A percentile compares a stretch with the other conserved stretches of the same genome.
These are phyloP conservation scores for Colletotrichum liaoningense DNA, from an alignment of 2,329 filamentous ascomycete species.

Conservation along the genomic window DNA sequence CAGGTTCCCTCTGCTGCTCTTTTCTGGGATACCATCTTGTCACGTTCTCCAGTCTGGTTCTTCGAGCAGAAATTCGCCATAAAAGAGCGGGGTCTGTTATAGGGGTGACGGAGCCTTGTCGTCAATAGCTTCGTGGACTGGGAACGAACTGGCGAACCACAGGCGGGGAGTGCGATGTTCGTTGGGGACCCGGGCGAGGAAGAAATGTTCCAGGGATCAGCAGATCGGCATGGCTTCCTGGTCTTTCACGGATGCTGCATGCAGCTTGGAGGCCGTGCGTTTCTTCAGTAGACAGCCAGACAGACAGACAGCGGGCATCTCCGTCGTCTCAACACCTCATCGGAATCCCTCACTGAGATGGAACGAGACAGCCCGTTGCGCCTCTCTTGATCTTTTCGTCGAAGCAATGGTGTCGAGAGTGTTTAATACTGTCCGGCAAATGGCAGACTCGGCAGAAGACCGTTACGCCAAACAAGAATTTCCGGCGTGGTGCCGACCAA, in stretches of 20 bases:
- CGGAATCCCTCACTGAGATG: background rate
- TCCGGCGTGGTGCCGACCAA: background rate
- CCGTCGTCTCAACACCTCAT: background rate
- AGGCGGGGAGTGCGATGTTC: background rate
- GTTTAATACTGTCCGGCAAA: background rate
- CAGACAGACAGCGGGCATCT: background rate
- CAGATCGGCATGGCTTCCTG: background rate
- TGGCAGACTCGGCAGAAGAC: background rate
- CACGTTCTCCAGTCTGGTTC: background rate
- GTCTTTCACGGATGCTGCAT: conserved; percentile 3
- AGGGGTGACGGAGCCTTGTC: background rate
- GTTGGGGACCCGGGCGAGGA: background rate
- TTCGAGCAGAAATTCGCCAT: conserved; percentile 1
- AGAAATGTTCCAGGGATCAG: conserved; percentile 8
- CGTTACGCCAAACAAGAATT: background rate
- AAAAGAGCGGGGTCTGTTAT: conserved; percentile 5
- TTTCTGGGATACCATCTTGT: background rate
- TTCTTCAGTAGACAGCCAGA: background rate
- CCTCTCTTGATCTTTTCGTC: background rate
- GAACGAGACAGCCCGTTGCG: background rate
- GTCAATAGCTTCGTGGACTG: background rate
- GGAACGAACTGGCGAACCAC: background rate
- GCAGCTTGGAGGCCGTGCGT: conserved; percentile 9
- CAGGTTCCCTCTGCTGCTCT: background rate
- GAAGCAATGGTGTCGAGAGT: background rate